phyloP scores from a whole-genome alignment of 1,284 basidiomycete genomes.

The Boletellus deceptivus region DNA sequence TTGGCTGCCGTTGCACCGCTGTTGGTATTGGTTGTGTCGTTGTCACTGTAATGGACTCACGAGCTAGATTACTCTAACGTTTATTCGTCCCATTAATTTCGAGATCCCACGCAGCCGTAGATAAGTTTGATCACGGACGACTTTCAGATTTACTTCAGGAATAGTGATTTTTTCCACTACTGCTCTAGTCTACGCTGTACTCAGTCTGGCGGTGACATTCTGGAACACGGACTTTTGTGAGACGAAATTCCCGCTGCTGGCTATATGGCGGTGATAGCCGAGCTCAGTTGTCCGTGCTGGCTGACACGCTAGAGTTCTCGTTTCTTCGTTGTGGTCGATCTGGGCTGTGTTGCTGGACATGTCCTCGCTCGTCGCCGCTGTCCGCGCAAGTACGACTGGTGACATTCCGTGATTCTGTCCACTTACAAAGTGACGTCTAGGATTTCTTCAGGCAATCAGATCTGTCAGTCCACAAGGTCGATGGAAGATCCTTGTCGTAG shows the following conservation, averaged over 20 bases:
- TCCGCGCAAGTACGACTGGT: slow-evolving; percentile 49
- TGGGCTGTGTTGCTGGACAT: slow-evolving; percentile 30
- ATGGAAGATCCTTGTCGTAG: slow-evolving; percentile 98
- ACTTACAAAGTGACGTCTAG: slow-evolving; percentile 37
- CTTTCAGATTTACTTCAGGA: slow-evolving; percentile 6
- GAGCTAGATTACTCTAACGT: slow-evolving; percentile 1
- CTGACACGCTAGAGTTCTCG: not conserved
- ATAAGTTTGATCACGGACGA: slow-evolving; percentile 21
- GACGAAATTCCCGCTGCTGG: too few species aligned
- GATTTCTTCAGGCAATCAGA: slow-evolving; percentile 77
- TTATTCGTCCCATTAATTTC: slow-evolving; percentile 23
- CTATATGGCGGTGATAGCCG: slow-evolving; percentile 17
- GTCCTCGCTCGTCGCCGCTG: slow-evolving; percentile 54
- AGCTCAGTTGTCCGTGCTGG: slow-evolving; percentile 1
- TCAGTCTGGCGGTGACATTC: not conserved
- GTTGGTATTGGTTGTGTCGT: slow-evolving; percentile 11
- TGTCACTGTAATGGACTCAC: slow-evolving; percentile 16
- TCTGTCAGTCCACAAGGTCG: slow-evolving; percentile 75
- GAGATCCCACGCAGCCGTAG: slow-evolving; percentile 18
- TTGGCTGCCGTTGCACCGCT: slow-evolving; percentile 10
- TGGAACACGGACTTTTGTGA: not conserved
- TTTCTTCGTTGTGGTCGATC: slow-evolving; percentile 6
- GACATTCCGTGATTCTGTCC: not conserved
- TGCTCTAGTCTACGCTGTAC: slow-evolving; percentile 14
- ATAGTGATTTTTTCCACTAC: slow-evolving; percentile 7